These are phyloP conservation scores for Trichoderma gracile DNA, from an alignment of 2,329 filamentous ascomycete genomes.

Conservation along the genomic window DNA sequence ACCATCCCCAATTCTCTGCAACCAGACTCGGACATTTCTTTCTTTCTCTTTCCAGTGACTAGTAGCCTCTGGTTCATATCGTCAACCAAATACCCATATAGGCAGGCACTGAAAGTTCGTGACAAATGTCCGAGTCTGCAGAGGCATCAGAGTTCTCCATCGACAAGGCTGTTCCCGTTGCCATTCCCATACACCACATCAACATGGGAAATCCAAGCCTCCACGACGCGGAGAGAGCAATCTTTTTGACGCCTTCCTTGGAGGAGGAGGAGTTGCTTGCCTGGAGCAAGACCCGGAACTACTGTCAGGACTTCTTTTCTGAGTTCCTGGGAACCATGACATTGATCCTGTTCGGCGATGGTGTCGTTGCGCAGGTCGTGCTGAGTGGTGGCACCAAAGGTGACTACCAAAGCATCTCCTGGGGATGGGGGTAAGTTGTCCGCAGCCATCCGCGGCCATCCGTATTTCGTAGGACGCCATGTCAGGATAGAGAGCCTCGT, in stretches of 20 bases:
- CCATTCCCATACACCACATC: conserved; percentile 34
- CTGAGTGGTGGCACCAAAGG: conserved; percentile 54
- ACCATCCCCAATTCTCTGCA: not conserved
- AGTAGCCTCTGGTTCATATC: too few species aligned
- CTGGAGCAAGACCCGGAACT: conserved; percentile 56
- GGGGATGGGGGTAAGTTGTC: conserved; percentile 50
- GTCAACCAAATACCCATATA: not conserved
- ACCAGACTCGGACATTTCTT: not conserved
- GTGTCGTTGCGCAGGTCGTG: conserved; percentile 69
- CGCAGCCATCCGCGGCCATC: not conserved
- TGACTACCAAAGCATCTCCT: conserved; percentile 51
- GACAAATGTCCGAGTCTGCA: conserved; percentile 35
- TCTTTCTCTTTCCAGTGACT: too few species aligned
- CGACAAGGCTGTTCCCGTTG: conserved; percentile 36
- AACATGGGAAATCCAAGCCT: conserved; percentile 28
- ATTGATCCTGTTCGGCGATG: conserved; percentile 68
- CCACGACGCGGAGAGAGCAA: not conserved
- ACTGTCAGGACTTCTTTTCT: conserved; percentile 60
- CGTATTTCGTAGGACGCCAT: not conserved
- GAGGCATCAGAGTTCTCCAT: conserved; percentile 41
- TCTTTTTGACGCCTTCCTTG: conserved; percentile 22
- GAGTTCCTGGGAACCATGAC: conserved; percentile 71
- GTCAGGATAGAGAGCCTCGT: not conserved
- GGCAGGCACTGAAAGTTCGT: not conserved
- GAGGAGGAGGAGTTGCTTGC: conserved; percentile 31